Percentiles rank a stretch among this genome's conserved stretches.
phyloP scores from a whole-genome alignment of 441 rosid genomes.

The Erysimum cheiri region DNA sequence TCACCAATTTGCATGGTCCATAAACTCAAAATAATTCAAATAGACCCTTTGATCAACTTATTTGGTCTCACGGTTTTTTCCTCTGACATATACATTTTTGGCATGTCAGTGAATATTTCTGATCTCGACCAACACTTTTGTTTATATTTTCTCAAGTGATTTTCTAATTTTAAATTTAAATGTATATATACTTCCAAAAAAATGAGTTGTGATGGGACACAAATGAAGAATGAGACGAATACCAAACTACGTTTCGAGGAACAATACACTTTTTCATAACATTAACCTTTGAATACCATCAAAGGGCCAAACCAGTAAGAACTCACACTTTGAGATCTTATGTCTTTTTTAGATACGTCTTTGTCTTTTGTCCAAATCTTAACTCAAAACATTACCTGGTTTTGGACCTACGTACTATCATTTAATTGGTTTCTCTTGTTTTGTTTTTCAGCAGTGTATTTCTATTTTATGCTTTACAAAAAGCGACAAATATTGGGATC shows the following conservation, averaged over 20 bases:
- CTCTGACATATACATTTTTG: conserved; percentile 9
- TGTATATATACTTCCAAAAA: conserved; percentile 31
- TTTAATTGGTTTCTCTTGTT: conserved; percentile 12
- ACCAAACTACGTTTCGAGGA: conserved; percentile 31
- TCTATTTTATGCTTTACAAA: conserved; percentile 30
- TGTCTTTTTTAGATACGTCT: conserved; percentile 27
- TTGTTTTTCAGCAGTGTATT: conserved; percentile 22
- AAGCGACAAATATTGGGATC: conserved; percentile 24
- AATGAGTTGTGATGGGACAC: conserved; percentile 37
- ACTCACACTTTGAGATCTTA: conserved; percentile 34
- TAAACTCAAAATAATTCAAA: background rate
- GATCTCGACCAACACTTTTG: conserved; percentile 20
- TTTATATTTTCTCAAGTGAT: background rate
- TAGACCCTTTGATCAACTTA: background rate
- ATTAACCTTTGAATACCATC: conserved; percentile 37
- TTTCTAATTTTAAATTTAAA: conserved; percentile 4
- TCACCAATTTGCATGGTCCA: background rate
- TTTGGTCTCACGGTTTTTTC: background rate
- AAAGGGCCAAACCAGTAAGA: conserved; percentile 42
- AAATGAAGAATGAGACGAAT: conserved; percentile 37
- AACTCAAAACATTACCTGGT: conserved; percentile 39
- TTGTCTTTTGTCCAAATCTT: conserved; percentile 27
- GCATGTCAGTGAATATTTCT: conserved; percentile 28
- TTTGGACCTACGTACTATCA: conserved; percentile 34
- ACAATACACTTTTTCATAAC: conserved; percentile 17